Evolutionary conservation across 768 basidiomycete species (phyloP).

Genomic region (Roridomyces roridus): DNA sequence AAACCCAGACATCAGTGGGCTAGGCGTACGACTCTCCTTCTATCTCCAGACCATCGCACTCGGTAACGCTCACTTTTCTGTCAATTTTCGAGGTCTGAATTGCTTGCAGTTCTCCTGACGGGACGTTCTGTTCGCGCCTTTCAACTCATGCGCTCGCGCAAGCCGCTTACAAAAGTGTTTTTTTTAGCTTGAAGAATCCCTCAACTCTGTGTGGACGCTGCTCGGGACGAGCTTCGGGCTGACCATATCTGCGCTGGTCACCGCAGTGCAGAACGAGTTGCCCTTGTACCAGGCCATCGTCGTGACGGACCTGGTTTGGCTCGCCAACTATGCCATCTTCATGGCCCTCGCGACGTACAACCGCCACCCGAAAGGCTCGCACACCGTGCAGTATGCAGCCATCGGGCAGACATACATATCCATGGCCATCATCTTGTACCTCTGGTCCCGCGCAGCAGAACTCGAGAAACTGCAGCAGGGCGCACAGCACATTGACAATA

Average conservation of each 20-base stretch:
- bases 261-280: conserved; percentile 21
- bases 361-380: conserved; percentile 23
- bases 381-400: conserved; percentile 26
- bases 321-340: conserved; percentile 32
- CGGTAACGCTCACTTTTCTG: conserved; percentile 6
- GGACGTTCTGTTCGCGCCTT: not conserved
- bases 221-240: conserved; percentile 32
- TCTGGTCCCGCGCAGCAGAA: conserved; percentile 17
- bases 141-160: too few relatives aligned
- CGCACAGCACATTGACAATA: not conserved
- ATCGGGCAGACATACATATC: conserved; percentile 29
- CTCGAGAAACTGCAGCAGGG: conserved; percentile 2
- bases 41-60: conserved; percentile 32
- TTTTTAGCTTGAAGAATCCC: conserved; percentile 27
- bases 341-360: conserved; percentile 34
- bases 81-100: not conserved
- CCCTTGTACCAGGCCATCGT: conserved; percentile 32
- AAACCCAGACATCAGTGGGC: conserved; percentile 31
- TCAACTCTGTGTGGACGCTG: conserved; percentile 32
- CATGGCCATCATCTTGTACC: conserved; percentile 24
- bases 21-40: conserved; percentile 33
- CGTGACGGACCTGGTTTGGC: conserved; percentile 32
- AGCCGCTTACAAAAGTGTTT: conserved; percentile 15
- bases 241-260: conserved; percentile 30
- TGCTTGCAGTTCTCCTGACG: not conserved